phyloP scores from a whole-genome alignment of 2,329 filamentous ascomycete genomes.

The Acephala macrosclerotiorum region DNA sequence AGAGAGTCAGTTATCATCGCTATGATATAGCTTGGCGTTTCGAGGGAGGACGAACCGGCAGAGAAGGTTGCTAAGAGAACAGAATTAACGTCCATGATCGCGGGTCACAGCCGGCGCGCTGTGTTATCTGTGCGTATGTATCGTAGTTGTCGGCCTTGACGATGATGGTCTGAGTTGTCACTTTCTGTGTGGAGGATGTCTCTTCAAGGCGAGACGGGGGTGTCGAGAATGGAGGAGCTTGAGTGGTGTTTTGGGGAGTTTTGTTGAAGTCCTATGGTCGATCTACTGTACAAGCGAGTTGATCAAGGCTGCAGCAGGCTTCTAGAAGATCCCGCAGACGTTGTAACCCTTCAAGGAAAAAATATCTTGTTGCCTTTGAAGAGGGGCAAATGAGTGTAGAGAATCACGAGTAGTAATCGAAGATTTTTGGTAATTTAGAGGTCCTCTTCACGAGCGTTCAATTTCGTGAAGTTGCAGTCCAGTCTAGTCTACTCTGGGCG shows the following conservation, averaged over 20 bases:
- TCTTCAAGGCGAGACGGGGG: slow-evolving; percentile 30
- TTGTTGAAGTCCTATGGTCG: slow-evolving; percentile 33
- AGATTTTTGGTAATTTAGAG: slow-evolving; percentile 15
- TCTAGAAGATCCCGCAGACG: slow-evolving; percentile 30
- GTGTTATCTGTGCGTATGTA: slow-evolving; percentile 30
- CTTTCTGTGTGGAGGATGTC: slow-evolving; percentile 18
- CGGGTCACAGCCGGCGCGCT: slow-evolving; percentile 39
- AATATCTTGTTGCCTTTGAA: slow-evolving; percentile 25
- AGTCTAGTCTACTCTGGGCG: slow-evolving; percentile 6
- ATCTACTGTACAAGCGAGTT: slow-evolving; percentile 36
- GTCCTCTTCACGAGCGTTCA: slow-evolving; percentile 13
- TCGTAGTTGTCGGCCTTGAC: slow-evolving; percentile 19
- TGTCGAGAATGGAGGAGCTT: slow-evolving; percentile 21
- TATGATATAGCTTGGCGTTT: slow-evolving; percentile 15
- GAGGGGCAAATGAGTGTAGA: slow-evolving; percentile 35
- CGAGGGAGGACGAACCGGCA: slow-evolving; percentile 69
- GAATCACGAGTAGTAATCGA: slow-evolving; percentile 29
- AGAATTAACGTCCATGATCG: slow-evolving; percentile 94
- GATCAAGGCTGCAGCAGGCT: slow-evolving; percentile 32
- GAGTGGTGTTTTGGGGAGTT: slow-evolving; percentile 29
- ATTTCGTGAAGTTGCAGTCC: background rate
- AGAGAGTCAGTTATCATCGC: slow-evolving; percentile 44
- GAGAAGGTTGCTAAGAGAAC: slow-evolving; percentile 98
- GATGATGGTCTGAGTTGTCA: slow-evolving; percentile 20
- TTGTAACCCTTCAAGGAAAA: slow-evolving; percentile 28